phyloP scores from a whole-genome alignment of 306 rosid species.

The Geum urbanum region DNA sequence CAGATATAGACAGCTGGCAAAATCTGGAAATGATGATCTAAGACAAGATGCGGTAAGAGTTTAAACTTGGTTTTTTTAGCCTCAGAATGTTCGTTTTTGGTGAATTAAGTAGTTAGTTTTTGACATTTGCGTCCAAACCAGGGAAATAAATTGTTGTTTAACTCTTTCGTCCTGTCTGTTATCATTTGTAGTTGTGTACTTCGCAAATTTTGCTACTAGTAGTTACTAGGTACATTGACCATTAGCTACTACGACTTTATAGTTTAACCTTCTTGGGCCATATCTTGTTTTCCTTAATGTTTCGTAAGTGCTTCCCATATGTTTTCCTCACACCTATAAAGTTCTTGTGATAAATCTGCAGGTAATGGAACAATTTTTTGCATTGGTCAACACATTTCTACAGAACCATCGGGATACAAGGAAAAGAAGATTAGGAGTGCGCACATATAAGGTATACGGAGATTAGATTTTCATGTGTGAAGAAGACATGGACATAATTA shows the following conservation, averaged over 20 bases:
- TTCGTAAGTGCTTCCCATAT: not conserved
- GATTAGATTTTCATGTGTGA: too few species aligned
- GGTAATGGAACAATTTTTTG: slow-evolving; percentile 96
- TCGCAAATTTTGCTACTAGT: not conserved
- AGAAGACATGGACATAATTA: too few species aligned
- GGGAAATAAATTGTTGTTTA: not conserved
- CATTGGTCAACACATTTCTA: slow-evolving; percentile 87
- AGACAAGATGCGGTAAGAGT: slow-evolving; percentile 89
- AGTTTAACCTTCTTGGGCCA: not conserved
- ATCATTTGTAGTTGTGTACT: not conserved
- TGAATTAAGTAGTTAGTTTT: not conserved
- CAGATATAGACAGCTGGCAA: slow-evolving; percentile 82
- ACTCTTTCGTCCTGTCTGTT: not conserved
- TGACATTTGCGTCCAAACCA: not conserved
- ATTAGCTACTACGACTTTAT: not conserved
- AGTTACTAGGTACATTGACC: not conserved
- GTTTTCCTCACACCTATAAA: slow-evolving; percentile 7
- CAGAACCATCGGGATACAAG: slow-evolving; percentile 72
- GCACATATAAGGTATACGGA: slow-evolving; percentile 76
- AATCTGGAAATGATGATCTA: slow-evolving; percentile 94
- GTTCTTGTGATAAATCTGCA: slow-evolving; percentile 31
- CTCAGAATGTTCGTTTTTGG: not conserved
- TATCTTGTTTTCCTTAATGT: not conserved
- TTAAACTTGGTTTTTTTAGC: not conserved
- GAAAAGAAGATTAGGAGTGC: slow-evolving; percentile 82